Percentiles rank a stretch among this genome's conserved stretches.
phyloP scores from a whole-genome alignment of 106 monocot species.

The Cymbidium sinense region DNA sequence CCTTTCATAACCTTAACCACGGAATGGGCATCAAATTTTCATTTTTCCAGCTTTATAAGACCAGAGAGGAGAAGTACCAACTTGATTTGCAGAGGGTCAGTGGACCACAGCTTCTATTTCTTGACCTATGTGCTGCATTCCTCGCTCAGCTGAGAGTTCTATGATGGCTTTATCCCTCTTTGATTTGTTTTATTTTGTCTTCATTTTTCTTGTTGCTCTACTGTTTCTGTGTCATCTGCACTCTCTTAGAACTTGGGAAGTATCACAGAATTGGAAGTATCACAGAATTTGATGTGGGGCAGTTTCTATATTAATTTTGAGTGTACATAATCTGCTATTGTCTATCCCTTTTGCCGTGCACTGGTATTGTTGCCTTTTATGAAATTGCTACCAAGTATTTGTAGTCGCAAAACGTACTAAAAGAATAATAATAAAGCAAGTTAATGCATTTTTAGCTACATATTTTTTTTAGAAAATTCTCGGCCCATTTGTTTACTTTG shows the following conservation, averaged over 20 bases:
- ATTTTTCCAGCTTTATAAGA: slow-evolving; percentile 19
- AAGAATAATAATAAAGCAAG: background rate
- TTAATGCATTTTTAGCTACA: background rate
- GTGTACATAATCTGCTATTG: background rate
- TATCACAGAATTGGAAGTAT: no score
- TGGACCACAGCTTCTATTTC: slow-evolving; percentile 19
- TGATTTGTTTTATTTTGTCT: background rate
- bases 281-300: background rate
- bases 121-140: slow-evolving; percentile 19
- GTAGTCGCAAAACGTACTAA: background rate
- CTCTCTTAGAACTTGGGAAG: slow-evolving; percentile 1
- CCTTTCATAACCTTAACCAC: background rate
- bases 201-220: background rate
- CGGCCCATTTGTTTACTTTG: background rate
- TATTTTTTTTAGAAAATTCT: background rate
- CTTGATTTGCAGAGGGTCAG: slow-evolving; percentile 23
- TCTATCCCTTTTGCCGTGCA: background rate
- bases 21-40: background rate
- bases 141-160: slow-evolving; percentile 23
- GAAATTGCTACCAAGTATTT: background rate
- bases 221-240: background rate
- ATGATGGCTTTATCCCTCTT: background rate
- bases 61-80: slow-evolving; percentile 21
- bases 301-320: background rate
- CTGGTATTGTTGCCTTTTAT: background rate